Conservation (phyloP, 768 basidiomycete genomes). For the Tremella fuciformis region DNA sequence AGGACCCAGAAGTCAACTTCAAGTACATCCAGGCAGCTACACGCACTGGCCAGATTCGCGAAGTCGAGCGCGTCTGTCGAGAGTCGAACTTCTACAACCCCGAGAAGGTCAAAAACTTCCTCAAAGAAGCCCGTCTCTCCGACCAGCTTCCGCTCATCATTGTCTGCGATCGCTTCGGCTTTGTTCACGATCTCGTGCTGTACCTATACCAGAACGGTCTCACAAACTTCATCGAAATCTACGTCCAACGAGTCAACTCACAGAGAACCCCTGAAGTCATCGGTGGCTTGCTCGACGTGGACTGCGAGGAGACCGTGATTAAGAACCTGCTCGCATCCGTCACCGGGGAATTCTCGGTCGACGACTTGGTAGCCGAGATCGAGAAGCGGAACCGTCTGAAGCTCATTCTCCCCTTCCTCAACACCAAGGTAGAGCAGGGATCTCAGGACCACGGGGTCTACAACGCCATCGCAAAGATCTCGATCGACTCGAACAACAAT, state of each 20-base stretch:
- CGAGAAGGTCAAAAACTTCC: constrained; percentile 99
- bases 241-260: constrained; percentile 97
- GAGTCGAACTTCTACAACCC: constrained; percentile 98
- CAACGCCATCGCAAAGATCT: constrained; percentile 98
- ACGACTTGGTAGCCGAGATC: constrained; percentile 95
- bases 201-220: constrained; percentile 98
- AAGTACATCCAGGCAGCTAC: constrained; percentile 99
- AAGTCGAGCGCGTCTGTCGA: constrained; percentile 96
- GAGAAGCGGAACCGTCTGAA: constrained; percentile 94
- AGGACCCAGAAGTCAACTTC: constrained; percentile 97
- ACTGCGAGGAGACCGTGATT: constrained; percentile 94
- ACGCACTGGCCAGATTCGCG: constrained; percentile 94
- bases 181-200: constrained; percentile 96
- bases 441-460: constrained; percentile 89
- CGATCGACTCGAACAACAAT: constrained; percentile 98
- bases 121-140: constrained; percentile 93
- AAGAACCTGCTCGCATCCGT: constrained; percentile 91
- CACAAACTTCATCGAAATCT: constrained; percentile 98
- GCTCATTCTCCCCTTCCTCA: constrained; percentile 95
- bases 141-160: constrained; percentile 99
- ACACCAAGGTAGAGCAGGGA: constrained; percentile 86
- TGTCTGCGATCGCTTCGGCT: constrained; percentile 99
- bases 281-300: constrained; percentile 93
- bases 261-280: constrained; percentile 94
- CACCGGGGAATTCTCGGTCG: constrained; percentile 94